These are phyloP conservation scores for Cicer judaicum DNA, from an alignment of 306 rosid species.

Conservation along the genomic window DNA sequence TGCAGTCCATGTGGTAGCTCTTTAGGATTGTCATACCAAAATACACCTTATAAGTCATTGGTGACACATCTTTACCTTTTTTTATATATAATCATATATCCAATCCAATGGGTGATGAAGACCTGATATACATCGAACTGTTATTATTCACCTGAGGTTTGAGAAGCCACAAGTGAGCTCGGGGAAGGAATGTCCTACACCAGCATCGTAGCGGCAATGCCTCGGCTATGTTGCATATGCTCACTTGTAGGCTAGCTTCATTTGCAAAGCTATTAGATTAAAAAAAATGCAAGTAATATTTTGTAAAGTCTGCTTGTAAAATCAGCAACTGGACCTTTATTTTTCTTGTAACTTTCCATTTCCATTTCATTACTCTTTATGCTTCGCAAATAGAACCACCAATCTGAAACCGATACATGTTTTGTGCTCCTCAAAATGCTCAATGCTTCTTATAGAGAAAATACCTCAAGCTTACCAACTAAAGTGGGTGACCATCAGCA, in stretches of 20 bases:
- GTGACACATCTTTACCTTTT: background rate
- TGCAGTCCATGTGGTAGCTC: background rate
- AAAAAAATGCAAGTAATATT: background rate
- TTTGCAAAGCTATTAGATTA: background rate
- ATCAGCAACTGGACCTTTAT: background rate
- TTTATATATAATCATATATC: background rate
- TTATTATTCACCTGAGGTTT: background rate
- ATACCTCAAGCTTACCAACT: slow-evolving; percentile 15
- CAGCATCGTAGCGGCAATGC: background rate
- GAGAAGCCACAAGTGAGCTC: background rate
- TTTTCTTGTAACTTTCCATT: slow-evolving; percentile 23
- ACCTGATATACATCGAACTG: background rate
- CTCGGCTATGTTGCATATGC: background rate
- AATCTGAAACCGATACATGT: background rate
- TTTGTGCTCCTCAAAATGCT: slow-evolving; percentile 25
- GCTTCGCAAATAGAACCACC: slow-evolving; percentile 17
- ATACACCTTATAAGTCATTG: background rate
- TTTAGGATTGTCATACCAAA: background rate
- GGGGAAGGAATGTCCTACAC: background rate
- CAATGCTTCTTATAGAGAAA: background rate
- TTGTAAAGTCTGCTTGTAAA: background rate
- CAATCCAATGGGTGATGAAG: background rate
- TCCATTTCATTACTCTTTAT: slow-evolving; percentile 3
- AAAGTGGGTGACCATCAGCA: background rate
- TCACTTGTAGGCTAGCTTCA: background rate